Base-by-base conservation (phyloP, 805 yeast genomes). In the Suhomyces sp. region DNA sequence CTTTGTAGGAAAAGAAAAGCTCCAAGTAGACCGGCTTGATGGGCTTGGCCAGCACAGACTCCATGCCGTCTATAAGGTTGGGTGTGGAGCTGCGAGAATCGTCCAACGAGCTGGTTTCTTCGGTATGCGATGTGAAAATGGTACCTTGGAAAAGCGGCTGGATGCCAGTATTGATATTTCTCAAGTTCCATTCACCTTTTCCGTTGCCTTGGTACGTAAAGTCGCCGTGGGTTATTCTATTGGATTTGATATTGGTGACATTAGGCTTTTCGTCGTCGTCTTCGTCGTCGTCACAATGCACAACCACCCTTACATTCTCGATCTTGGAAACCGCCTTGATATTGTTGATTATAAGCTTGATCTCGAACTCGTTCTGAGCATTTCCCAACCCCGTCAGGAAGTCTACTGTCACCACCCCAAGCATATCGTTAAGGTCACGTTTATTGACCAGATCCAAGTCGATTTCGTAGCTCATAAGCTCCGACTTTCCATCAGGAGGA, bases 401-500 rank as follows among this genome's bases (percentile, higher is more conserved):
- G 45, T 85, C 87, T 5, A 82, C 79, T 44, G 74, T 76, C 8
- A 87, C 76, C n/a, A 82, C 61, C 0, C 88, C 88, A n/a, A 75
- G 62, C 63, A 74, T 52, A 19, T 55, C 51, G n/a, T 47, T 48
- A 42, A 49, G 58, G 52, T 58, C 45, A 55, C 56, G 27, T 70
- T 69, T 15, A 67, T 57, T 15, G 22, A 36, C 46, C 8, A 49
- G 56, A 31, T 68, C 68, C 35, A 86, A 61, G 57, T 87, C 88
- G 29, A 88, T 66, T 5, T 79, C 74, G 67, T 92, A 92, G 8
- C 80, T 68, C 78, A 86, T 80, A 22, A 92, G 64, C 2, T 77
- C 73, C 41, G 83, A 82, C 54, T 73, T 78, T 6, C 96, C 97
- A 68, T 93, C 97, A 0, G 98, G 96, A 5, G 98, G 99, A 17